Conservation (phyloP, 108 stramenopile species). For the Cyclotella kingstonii region DNA sequence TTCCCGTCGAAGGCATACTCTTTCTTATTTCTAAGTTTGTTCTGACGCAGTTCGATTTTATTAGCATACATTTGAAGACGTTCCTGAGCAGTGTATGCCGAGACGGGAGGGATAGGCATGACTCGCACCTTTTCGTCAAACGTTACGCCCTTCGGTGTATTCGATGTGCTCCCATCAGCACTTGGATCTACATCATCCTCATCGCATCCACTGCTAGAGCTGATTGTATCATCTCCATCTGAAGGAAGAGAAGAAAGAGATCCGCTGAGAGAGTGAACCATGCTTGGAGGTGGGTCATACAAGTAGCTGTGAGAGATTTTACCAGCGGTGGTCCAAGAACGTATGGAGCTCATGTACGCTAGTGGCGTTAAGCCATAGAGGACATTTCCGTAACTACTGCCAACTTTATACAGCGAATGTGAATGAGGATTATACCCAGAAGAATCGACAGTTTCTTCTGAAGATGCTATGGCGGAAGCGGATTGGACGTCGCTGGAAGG, state of each 20-base stretch:
- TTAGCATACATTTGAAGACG: slow-evolving; percentile 78
- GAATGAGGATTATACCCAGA: no score
- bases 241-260: slow-evolving; percentile 20
- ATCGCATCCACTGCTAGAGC: slow-evolving; percentile 8
- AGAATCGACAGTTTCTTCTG: no score
- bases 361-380: slow-evolving; percentile 14
- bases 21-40: slow-evolving; percentile 71
- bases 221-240: slow-evolving; percentile 18
- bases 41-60: slow-evolving; percentile 72
- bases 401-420: no score
- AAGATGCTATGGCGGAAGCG: no score
- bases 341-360: slow-evolving; percentile 13
- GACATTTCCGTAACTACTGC: no score
- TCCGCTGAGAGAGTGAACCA: slow-evolving; percentile 6
- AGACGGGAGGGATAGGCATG: slow-evolving; percentile 77
- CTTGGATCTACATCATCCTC: neutral
- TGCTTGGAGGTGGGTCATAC: slow-evolving; percentile 11
- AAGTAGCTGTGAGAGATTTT: slow-evolving; percentile 2
- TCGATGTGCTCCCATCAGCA: neutral
- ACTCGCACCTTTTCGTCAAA: slow-evolving; percentile 66
- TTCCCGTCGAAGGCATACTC: slow-evolving; percentile 84
- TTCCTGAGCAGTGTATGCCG: slow-evolving; percentile 74
- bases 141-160: slow-evolving; percentile 12
- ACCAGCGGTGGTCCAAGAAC: slow-evolving; percentile 13
- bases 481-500: no score